Conservation (phyloP, 2,329 filamentous ascomycete genomes). For the Drechslera avenae region DNA sequence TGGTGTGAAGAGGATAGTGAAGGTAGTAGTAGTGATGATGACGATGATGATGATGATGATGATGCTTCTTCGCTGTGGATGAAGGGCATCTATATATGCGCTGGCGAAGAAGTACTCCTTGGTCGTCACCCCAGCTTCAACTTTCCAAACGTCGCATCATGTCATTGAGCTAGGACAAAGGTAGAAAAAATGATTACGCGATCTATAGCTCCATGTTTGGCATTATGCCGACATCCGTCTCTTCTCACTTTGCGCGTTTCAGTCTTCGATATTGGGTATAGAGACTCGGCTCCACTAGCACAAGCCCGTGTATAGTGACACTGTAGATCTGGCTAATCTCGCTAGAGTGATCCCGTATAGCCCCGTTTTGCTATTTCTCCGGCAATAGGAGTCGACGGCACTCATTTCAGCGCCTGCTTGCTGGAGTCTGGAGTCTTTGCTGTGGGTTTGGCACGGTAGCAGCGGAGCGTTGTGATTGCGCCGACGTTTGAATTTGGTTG, state of each 20-base stretch:
- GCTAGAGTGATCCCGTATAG: background rate
- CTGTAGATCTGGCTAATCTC: background rate
- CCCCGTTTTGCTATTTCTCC: background rate
- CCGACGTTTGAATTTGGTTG: too few relatives aligned
- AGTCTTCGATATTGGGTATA: background rate
- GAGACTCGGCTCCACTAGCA: background rate
- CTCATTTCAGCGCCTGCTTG: too few relatives aligned
- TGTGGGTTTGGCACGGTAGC: too few relatives aligned
- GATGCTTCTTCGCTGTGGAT: background rate
- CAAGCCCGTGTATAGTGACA: background rate
- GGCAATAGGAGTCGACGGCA: background rate
- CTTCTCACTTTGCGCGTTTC: background rate
- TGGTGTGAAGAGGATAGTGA: background rate
- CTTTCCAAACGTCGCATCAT: background rate
- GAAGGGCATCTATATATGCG: background rate
- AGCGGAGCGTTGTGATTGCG: too few relatives aligned
- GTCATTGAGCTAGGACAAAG: background rate
- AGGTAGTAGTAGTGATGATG: background rate
- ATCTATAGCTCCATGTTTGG: background rate
- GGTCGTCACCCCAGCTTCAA: background rate
- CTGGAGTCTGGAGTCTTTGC: too few relatives aligned
- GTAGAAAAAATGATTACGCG: background rate
- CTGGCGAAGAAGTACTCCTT: background rate
- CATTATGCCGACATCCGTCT: background rate
- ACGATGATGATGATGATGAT: background rate